Evolutionary conservation across 257 asterid genomes (phyloP), one percentile per base, ranked within the genome.

Genomic region (Fraxinus excelsior): DNA sequence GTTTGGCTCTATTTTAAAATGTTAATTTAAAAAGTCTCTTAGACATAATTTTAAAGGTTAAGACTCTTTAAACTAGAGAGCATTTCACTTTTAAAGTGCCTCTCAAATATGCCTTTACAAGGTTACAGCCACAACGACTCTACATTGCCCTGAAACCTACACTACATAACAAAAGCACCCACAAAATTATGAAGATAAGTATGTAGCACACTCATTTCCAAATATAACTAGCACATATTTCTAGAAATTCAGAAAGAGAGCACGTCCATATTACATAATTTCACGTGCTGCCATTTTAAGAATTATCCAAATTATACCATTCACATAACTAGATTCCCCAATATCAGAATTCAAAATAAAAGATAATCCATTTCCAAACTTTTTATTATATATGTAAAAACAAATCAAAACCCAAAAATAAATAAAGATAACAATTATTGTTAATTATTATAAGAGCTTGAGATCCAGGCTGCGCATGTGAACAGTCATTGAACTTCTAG

Each of bases 81-180:
- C 12, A 38, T 38, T 38, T 38, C 2, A 38, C 44, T 38, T 38
- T 38, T 38, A 38, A 38, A 38, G 12, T 1, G 3, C 3, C 44
- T 38, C 44, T 38, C 11, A 11, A 38, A 8, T 83, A 83, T 80
- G 31, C 91, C 89, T 66, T 97, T 97, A 37, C 85, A 85, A 18
- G 96, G 81, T 78, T 93, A 83, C 73, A 95, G 85, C 12, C 88
- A 94, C 82, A 93, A 77, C 12, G 97, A 90, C 86, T 95, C 97
- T 82, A 93, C 94, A 86, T 95, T 95, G 72, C 98, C 97, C 76
- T 93, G 98, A 90, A 95, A 84, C 89, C 98, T 91, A 78, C 83
- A 82, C 68, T 67, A 80, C 26, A 67, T 23, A 65, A 67, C 76
- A 42, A 73, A 73, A 75, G 21, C 58, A 46, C n/a, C 51, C 74